These are phyloP conservation scores for Pythium phragmitis DNA, from an alignment of 352 stramenopile species.

Conservation along the genomic window DNA sequence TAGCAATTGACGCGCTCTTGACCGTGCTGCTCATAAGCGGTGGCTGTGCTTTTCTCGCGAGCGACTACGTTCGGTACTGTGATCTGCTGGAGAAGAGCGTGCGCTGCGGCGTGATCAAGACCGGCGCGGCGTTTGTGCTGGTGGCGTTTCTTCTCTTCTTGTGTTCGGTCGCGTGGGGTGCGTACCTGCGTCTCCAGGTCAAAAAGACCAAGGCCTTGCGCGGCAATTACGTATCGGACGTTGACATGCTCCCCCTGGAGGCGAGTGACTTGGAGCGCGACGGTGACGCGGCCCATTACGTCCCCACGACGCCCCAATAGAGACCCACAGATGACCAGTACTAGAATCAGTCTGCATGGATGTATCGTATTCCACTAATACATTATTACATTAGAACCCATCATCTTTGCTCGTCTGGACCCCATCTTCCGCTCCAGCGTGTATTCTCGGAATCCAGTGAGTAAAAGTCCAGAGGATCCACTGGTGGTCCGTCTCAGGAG, in stretches of 20 bases:
- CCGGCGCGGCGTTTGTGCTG: slow-evolving; percentile 51
- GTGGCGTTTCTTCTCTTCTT: slow-evolving; percentile 63
- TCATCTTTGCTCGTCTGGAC: no score
- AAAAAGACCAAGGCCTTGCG: slow-evolving; percentile 10
- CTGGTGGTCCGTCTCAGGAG: no score
- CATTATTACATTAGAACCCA: no score
- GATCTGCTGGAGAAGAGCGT: slow-evolving; percentile 38
- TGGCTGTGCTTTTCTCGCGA: slow-evolving; percentile 54
- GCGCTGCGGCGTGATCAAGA: slow-evolving; percentile 47
- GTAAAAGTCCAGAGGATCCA: no score
- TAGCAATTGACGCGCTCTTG: slow-evolving; percentile 58
- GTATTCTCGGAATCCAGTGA: no score
- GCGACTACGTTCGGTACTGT: slow-evolving; percentile 73
- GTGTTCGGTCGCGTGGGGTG: slow-evolving; percentile 56
- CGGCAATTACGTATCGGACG: slow-evolving; percentile 2
- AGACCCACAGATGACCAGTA: not conserved
- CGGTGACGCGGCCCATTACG: slow-evolving; percentile 12
- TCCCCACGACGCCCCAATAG: slow-evolving; percentile 3
- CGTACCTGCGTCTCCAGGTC: slow-evolving; percentile 23
- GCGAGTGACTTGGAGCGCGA: slow-evolving; percentile 3
- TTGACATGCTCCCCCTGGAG: slow-evolving; percentile 14
- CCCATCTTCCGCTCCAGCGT: no score
- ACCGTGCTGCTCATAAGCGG: slow-evolving; percentile 70
- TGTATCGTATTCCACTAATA: not conserved
- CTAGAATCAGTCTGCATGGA: not conserved